Base-by-base conservation (phyloP, 148 eudicot species). In the Chenopodium quinoa region DNA sequence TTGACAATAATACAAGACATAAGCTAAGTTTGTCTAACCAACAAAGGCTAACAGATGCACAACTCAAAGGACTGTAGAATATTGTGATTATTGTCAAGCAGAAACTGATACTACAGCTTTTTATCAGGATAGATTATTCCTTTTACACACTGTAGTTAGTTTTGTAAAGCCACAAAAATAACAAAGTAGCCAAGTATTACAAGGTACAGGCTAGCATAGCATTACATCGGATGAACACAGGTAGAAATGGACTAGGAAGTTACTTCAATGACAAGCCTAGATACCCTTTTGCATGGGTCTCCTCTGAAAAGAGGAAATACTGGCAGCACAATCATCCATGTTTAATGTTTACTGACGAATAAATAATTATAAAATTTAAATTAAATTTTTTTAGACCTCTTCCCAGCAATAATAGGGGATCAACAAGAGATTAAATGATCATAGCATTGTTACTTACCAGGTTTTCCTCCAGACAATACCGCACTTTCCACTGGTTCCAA, bases 401-500 rank as follows among this genome's bases (percentile, higher is more conserved):
- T 13, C 6, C 52, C 31, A 50, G 37, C 62, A 46, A 75, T 40
- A 70, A 19, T 19, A 63, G 52, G 71, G 50, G 27, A 16, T 17
- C 19, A 46, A 17, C 52, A 11, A 76, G 14, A 20, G 9, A 46
- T 23, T 58, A 19, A 73, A 16, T 47, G 37, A 9, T 22, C 4
- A n/a, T 9, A 29, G n/a, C 34, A 44, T 63, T 75, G 20, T 48
- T 34, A 82, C 86, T 90, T 83, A 92, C 98, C 98, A 83, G 98
- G 98, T 68, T 90, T 92, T 85, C 97, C 97, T 65, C 98, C 98
- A 76, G 91, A 88, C 62, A 94, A 85, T 54, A 94, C 82, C 50
- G 91, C 83, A 86, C 98, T 94, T 83, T 94, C 98, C 63, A 81
- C 82, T 25, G 98, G 97, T 82, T 94, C 97, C n/a, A 94, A 85